phyloP scores from a whole-genome alignment of 495 filamentous ascomycete species.

The Ascodesmis nigricans region DNA sequence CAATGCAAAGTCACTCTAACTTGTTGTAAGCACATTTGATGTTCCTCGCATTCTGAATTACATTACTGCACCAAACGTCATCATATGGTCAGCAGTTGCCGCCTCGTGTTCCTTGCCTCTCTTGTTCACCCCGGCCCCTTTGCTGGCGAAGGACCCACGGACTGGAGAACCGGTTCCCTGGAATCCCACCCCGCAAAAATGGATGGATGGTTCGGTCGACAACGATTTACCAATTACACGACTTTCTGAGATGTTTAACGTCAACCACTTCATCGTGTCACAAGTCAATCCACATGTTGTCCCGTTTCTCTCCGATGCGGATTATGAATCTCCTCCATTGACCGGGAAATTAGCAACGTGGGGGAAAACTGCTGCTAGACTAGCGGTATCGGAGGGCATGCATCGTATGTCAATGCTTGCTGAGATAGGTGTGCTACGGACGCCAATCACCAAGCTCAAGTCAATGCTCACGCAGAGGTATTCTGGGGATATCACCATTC shows the following conservation, averaged over 20 bases:
- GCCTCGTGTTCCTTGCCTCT: conserved; percentile 85
- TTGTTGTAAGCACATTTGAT: conserved; percentile 46
- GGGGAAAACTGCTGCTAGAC: conserved; percentile 44
- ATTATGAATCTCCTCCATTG: conserved; percentile 26
- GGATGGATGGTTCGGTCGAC: conserved; percentile 87
- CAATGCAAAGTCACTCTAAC: not conserved
- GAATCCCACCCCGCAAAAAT: conserved; percentile 62
- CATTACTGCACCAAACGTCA: conserved; percentile 74
- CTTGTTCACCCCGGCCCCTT: conserved; percentile 51
- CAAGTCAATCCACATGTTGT: conserved; percentile 91
- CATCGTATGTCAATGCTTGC: conserved; percentile 62
- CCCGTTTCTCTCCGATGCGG: conserved; percentile 59
- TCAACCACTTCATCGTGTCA: conserved; percentile 94
- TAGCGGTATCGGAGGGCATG: conserved; percentile 61
- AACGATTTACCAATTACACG: conserved; percentile 84
- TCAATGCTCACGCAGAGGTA: conserved; percentile 78
- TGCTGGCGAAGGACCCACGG: conserved; percentile 67
- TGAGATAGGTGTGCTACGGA: conserved; percentile 68
- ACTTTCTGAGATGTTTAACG: conserved; percentile 87
- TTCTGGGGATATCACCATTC: conserved; percentile 85
- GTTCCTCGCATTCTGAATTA: conserved; percentile 76
- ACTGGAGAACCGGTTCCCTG: conserved; percentile 60
- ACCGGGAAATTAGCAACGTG: conserved; percentile 28
- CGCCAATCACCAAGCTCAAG: conserved; percentile 50
- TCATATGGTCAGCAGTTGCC: conserved; percentile 91